Conservation (phyloP, 768 basidiomycete genomes). For the Lactarius deliciosus region DNA sequence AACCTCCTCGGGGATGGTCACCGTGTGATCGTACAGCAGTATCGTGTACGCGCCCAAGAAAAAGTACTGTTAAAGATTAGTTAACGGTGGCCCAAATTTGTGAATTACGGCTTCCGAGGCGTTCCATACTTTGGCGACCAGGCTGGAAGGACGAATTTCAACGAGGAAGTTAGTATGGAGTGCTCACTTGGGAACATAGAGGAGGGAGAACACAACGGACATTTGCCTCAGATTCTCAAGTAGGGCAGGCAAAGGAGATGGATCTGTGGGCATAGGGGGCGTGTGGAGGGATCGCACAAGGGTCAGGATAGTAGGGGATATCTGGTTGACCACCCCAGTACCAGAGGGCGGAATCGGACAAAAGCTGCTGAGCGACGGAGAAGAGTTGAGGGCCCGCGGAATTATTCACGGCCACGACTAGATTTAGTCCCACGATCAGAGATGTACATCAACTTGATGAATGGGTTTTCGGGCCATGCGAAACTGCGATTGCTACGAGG, state of each 20-base stretch:
- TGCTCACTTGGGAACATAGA: background rate
- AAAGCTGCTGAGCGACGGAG: background rate
- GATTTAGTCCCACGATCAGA: background rate
- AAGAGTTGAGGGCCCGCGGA: background rate
- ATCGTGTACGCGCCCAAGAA: slow-evolving; percentile 25
- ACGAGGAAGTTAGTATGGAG: slow-evolving; percentile 8
- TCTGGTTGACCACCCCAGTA: background rate
- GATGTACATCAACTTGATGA: too few relatives aligned
- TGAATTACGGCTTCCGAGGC: too few relatives aligned
- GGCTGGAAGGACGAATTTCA: background rate
- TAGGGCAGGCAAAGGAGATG: background rate
- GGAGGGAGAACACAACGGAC: slow-evolving; percentile 6
- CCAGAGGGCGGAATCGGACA: background rate
- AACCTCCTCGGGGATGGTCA: slow-evolving; percentile 27
- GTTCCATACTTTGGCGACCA: slow-evolving; percentile 25
- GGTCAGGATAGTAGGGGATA: background rate
- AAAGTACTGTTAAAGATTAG: slow-evolving; percentile 20
- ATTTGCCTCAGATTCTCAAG: slow-evolving; percentile 21
- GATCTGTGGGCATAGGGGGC: background rate
- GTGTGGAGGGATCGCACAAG: background rate
- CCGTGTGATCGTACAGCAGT: slow-evolving; percentile 27
- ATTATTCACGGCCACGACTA: background rate
- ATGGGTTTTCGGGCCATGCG: too few relatives aligned
- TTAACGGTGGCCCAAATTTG: background rate
- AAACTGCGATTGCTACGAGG: too few relatives aligned